Base-by-base conservation (phyloP, 2,329 filamentous ascomycete genomes). In the Trichothecium sympodiale region DNA sequence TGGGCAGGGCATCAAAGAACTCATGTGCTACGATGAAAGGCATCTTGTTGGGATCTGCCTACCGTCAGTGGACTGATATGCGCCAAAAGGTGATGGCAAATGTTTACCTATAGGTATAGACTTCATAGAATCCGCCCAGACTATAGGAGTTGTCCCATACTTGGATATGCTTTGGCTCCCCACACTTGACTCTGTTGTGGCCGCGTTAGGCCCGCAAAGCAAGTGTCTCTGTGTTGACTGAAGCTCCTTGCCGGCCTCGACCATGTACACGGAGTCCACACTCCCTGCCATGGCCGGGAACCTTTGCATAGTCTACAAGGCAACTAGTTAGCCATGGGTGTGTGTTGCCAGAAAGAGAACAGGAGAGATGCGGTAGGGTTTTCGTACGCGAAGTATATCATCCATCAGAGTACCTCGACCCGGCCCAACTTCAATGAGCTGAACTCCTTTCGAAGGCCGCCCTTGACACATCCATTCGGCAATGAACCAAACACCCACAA, bases 1-100 rank as follows among this genome's bases (percentile, higher is more conserved):
- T 95, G 25, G 91, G 91, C 1, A 98, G 77, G 3, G 91, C 91
- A 48, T 98, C 91, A 62, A 98, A 98, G 67, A 98, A 96, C 55
- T 98, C 91, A 56, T 98, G 91, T 4, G 91, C 91, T 33, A 96
- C 75, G 41, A 98, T 94, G 57, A 96, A 93, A 1, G 91, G 89
- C 16, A 79, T 83, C 52, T 82, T 83, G 41, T 71, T 69, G 16
- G 76, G 60, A 41, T 74, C 77, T 80, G 45, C 16, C 8, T 17
- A 30, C 28, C 8, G 28, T 25, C 20, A 25, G 20, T 10, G 6
- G 10, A 6, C 20, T 25, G 20, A 6, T 10, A 25, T 10, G 20
- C 20, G 8, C 13, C 5, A 32, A 25, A 29, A 25, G 25, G 14
- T 17, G 9, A 15, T 4, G 45, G 38, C 18, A 37, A 28, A 14